Evolutionary conservation across 345 rosid species (phyloP), one percentile per base, ranked within the genome.

Genomic region (Rhodamnia argentea): DNA sequence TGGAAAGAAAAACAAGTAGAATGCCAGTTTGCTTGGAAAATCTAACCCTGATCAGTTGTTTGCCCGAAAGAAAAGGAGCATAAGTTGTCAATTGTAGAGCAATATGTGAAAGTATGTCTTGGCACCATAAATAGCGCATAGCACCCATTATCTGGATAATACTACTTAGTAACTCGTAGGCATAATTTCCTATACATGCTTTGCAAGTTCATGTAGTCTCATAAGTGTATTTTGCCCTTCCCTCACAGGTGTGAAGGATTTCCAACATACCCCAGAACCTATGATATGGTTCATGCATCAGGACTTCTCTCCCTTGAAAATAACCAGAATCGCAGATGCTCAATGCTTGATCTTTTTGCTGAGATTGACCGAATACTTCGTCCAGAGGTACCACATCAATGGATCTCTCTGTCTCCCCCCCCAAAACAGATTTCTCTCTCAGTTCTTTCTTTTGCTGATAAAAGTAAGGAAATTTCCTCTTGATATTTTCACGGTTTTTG

Each of bases 281-380:
- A 96, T 86, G 99, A 98, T 88, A 88, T 98, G 92, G 97, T 98
- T 84, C 98, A 98, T 70, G 99, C 97, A 2, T 94, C 92, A 74
- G 96, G 95, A 84, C 95, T 98, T 62, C 89, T 98, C 70, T 91
- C 96, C 22, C 98, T 94, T 62, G 94, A 91, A 89, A 57, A 90
- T 24, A 89, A 85, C 86, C 89, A 90, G 87, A 90, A 83, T 82
- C 90, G 87, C 56, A 55, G 90, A 85, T 98, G 99, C 90, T 85
- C 92, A 26, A 52, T 91, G 86, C 90, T 92, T 74, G 94, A 93
- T 56, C 78, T 96, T 10, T 94, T 98, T 90, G 89, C 89, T 18
- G 99, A 98, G 93, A 89, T 98, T 84, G 99, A 98, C 86, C 93
- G 99, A 27, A 50, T 98, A 85, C 98, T 98, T 92, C 99, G 98